Percentiles rank a stretch among this genome's conserved stretches.
phyloP scores from a whole-genome alignment of 2,329 filamentous ascomycete species.

The Aureobasidium uvarum region DNA sequence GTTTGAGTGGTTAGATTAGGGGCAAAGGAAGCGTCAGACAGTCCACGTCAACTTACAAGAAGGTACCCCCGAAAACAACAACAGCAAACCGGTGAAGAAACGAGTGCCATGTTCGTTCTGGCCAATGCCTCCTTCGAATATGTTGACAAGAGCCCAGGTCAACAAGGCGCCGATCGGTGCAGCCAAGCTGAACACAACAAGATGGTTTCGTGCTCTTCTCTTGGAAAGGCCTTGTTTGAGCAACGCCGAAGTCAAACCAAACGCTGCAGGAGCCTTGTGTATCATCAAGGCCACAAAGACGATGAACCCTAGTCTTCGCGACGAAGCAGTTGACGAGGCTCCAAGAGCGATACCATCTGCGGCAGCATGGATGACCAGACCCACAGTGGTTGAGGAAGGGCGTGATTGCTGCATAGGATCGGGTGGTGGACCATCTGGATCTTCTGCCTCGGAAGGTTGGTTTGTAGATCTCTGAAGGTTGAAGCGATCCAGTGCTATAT shows the following conservation, averaged over 20 bases:
- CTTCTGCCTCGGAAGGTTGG: conserved; percentile 30
- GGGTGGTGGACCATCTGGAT: conserved; percentile 40
- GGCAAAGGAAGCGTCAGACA: background rate
- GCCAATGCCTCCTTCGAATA: conserved; percentile 62
- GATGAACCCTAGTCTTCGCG: conserved; percentile 77
- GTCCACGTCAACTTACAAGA: conserved; percentile 64
- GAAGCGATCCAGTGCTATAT: conserved; percentile 72
- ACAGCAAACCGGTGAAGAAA: conserved; percentile 88
- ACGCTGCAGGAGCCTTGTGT: conserved; percentile 94
- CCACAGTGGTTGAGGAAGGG: conserved; percentile 66
- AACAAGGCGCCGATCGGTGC: conserved; percentile 80
- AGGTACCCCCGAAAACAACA: conserved; percentile 97
- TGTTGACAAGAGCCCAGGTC: conserved; percentile 76
- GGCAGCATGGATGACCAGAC: conserved; percentile 91
- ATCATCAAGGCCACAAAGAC: conserved; percentile 97
- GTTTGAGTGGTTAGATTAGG: conserved; percentile 29
- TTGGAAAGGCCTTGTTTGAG: conserved; percentile 90
- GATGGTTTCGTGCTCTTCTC: conserved; percentile 75
- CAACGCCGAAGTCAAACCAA: conserved; percentile 86
- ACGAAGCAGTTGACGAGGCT: conserved; percentile 67
- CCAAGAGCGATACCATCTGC: conserved; percentile 96
- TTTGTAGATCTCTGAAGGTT: conserved; percentile 27
- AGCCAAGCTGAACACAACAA: conserved; percentile 87
- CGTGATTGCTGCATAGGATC: conserved; percentile 40
- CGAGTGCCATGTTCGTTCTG: conserved; percentile 61